A percentile compares a stretch with the other conserved stretches of the same genome.
These are phyloP conservation scores for Daldinia concentrica DNA, from an alignment of 495 filamentous ascomycete genomes.

Conservation along the genomic window DNA sequence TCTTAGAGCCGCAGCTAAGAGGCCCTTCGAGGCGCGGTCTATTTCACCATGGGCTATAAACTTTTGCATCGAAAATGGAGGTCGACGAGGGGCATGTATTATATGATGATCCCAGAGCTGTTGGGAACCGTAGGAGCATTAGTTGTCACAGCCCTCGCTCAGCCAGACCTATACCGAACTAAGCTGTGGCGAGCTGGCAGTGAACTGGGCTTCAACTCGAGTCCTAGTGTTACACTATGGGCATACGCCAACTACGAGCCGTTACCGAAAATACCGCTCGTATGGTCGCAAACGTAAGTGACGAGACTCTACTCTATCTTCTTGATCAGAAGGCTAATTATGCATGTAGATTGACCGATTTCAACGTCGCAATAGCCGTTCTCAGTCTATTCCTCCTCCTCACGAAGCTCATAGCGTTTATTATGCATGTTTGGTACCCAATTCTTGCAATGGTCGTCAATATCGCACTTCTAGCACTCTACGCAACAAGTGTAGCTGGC, in stretches of 20 bases:
- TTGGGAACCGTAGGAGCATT: constrained; percentile 73
- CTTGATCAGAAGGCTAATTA: constrained; percentile 22
- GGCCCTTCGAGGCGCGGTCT: constrained; percentile 33
- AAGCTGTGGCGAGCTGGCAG: constrained; percentile 83
- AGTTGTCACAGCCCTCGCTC: constrained; percentile 82
- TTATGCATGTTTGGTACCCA: constrained; percentile 78
- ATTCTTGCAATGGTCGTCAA: constrained; percentile 70
- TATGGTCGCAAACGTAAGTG: constrained; percentile 85
- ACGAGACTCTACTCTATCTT: constrained; percentile 11
- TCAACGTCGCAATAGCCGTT: constrained; percentile 83
- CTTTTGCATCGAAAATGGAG: constrained; percentile 68
- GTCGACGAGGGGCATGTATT: constrained; percentile 68
- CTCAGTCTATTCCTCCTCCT: constrained; percentile 75
- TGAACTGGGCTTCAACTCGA: constrained; percentile 84
- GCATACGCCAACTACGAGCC: constrained; percentile 78
- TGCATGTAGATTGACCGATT: constrained; percentile 73
- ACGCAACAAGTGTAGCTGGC: constrained; percentile 70
- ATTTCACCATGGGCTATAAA: constrained; percentile 53
- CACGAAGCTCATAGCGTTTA: constrained; percentile 70
- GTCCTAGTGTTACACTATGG: constrained; percentile 75
- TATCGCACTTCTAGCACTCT: constrained; percentile 67
- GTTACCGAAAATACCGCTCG: constrained; percentile 70
- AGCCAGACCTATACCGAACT: constrained; percentile 80
- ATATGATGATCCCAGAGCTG: constrained; percentile 75
- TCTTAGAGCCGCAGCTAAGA: constrained; percentile 13